Evolutionary conservation across 371 early-diverging fungal genomes (phyloP).

Genomic region (Mortierella sp.): DNA sequence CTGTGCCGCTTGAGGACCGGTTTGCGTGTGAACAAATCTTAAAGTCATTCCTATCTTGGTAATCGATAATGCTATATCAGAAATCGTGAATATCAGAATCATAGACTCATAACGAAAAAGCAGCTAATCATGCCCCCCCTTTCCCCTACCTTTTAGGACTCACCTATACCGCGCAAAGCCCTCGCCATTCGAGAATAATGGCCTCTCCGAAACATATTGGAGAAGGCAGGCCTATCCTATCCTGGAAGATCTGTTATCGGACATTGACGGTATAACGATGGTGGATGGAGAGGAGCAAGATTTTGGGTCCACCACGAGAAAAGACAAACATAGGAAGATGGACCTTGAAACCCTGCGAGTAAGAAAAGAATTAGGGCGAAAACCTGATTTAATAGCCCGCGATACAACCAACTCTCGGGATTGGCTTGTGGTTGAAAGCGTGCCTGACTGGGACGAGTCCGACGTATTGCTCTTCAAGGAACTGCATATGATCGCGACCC

Average conservation of each 20-base stretch:
- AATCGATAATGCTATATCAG: background rate
- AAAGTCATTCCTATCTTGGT: background rate
- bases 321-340: background rate
- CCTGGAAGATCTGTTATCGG: background rate
- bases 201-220: background rate
- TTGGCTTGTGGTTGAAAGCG: background rate
- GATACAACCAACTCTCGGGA: background rate
- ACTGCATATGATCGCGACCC: background rate
- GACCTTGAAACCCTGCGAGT: background rate
- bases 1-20: background rate
- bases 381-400: too few relatives aligned
- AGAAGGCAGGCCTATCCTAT: background rate
- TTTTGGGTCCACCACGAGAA: background rate
- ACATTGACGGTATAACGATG: background rate
- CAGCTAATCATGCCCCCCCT: background rate
- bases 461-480: background rate
- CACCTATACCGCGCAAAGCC: background rate
- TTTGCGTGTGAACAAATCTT: background rate
- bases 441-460: background rate
- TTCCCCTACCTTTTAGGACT: background rate
- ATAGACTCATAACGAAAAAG: too few relatives aligned
- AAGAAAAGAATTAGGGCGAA: background rate
- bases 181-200: background rate
- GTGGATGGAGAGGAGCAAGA: background rate
- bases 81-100: background rate